Base-by-base conservation (phyloP, 2,329 filamentous ascomycete species). In the Colletotrichum musae region DNA sequence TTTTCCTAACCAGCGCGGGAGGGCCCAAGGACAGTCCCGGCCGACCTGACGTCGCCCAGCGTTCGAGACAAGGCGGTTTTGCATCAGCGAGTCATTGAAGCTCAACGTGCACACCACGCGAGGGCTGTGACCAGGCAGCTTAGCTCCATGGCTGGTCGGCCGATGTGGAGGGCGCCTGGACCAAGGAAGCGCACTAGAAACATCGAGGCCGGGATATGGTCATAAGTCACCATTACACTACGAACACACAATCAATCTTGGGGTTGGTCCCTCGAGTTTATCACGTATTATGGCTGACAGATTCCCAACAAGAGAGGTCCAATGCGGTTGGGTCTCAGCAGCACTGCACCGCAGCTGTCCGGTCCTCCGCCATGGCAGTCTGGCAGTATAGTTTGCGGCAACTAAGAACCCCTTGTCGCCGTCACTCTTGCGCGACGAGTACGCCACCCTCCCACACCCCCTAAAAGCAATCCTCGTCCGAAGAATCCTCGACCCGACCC, bases 401-500 rank as follows among this genome's bases (percentile, higher is more conserved):
- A 32, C 41, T n/a, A 50, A 41, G 45, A 60, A 26, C 39, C 13
- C 56, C n/a, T 66, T 51, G 6, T 36, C 7, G 10, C 47, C 45
- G 3, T 24, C 41, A 24, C 39, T 53, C n/a, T 52, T 50, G 24
- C 41, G 47, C 48, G 28, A 28, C 41, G 54, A 39, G 47, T 54
- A 58, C n/a, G 41, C 47, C 54, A 26, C 57, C 18, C 24, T 68
- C 61, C 68, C 63, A 50, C 63, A 68, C 45, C 51, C 54, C 41
- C 54, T 54, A 50, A 26, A 70, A 70, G 51, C 58, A 68, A 58
- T 58, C 45, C 39, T 70, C 68, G 68, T 68, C 68, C 64, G 68
- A 70, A 69, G 58, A 57, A 58, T 52, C 39, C 68, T 70, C 65
- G 71, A 74, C 61, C 73, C 73, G 71, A 71, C 59, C 71, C 72